Percentiles rank a stretch among this genome's conserved stretches.
Conservation (phyloP, 2,329 filamentous ascomycete species). For the Penicillium sp. region DNA sequence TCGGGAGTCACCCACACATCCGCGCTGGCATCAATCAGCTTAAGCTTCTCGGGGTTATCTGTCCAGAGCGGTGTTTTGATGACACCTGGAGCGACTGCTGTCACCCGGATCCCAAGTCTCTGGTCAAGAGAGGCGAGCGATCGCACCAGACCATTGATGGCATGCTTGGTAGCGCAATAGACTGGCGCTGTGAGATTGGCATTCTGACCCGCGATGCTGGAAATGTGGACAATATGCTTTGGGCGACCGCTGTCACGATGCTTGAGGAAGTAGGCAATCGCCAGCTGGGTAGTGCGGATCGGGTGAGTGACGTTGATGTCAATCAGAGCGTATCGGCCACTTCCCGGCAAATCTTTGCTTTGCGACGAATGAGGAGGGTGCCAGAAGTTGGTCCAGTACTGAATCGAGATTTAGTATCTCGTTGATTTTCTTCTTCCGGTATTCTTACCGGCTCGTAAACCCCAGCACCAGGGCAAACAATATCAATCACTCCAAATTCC, state of each 20-base stretch:
- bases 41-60: slow-evolving; percentile 61
- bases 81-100: slow-evolving; percentile 61
- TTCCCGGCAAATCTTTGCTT: slow-evolving; percentile 43
- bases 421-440: background rate
- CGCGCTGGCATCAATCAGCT: slow-evolving; percentile 47
- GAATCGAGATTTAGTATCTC: background rate
- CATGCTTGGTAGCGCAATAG: slow-evolving; percentile 53
- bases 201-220: slow-evolving; percentile 49
- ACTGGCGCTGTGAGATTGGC: slow-evolving; percentile 44
- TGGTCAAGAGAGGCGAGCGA: slow-evolving; percentile 52
- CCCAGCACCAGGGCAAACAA: slow-evolving; percentile 51
- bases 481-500: slow-evolving; percentile 50
- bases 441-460: slow-evolving; percentile 45
- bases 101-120: slow-evolving; percentile 56
- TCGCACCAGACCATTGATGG: slow-evolving; percentile 52
- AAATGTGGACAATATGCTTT: slow-evolving; percentile 51
- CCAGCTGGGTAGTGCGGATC: slow-evolving; percentile 54
- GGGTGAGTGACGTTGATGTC: slow-evolving; percentile 57
- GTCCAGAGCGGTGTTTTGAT: slow-evolving; percentile 65
- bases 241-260: slow-evolving; percentile 30
- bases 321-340: slow-evolving; percentile 47
- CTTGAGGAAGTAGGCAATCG: slow-evolving; percentile 51
- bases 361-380: slow-evolving; percentile 41
- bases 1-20: slow-evolving; percentile 63
- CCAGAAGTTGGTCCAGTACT: slow-evolving; percentile 55